phyloP scores from a whole-genome alignment of 352 stramenopile genomes.

The Phytophthora constricta region DNA sequence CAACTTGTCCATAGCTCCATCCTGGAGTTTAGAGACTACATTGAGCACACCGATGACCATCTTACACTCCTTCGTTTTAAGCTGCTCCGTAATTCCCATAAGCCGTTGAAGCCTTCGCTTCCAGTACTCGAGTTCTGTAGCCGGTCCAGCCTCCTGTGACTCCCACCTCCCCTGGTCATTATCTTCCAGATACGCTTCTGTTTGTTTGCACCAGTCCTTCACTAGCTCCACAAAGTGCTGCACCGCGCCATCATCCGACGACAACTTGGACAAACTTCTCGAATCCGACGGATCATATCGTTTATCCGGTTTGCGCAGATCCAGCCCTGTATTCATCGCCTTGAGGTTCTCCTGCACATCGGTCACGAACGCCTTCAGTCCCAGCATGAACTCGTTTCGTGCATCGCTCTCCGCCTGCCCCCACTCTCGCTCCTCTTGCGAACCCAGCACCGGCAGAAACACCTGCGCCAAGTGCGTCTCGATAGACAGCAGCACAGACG shows the following conservation, averaged over 20 bases:
- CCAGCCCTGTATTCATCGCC: slow-evolving; percentile 87
- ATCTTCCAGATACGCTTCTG: slow-evolving; percentile 86
- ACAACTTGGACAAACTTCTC: slow-evolving; percentile 71
- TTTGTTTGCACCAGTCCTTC: slow-evolving; percentile 90
- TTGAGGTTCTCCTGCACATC: slow-evolving; percentile 92
- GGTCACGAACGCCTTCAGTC: slow-evolving; percentile 78
- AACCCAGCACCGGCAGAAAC: slow-evolving; percentile 64
- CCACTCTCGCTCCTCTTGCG: slow-evolving; percentile 56
- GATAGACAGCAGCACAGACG: slow-evolving; percentile 72
- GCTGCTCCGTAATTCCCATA: slow-evolving; percentile 89
- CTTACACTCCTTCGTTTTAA: slow-evolving; percentile 91
- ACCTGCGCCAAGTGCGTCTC: slow-evolving; percentile 78
- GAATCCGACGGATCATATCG: slow-evolving; percentile 74
- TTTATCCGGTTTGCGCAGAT: slow-evolving; percentile 89
- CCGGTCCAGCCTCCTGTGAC: slow-evolving; percentile 78
- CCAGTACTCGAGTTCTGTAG: slow-evolving; percentile 90
- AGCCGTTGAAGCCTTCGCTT: slow-evolving; percentile 81
- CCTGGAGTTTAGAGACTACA: slow-evolving; percentile 81
- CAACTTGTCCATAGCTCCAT: slow-evolving; percentile 68
- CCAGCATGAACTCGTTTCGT: slow-evolving; percentile 86
- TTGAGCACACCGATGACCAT: slow-evolving; percentile 86
- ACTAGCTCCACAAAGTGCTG: slow-evolving; percentile 89
- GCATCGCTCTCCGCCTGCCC: slow-evolving; percentile 68
- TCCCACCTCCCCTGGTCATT: slow-evolving; percentile 84
- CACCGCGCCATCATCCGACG: slow-evolving; percentile 73